Base-by-base conservation (phyloP, 2,329 filamentous ascomycete genomes). In the Cyphellophora europaea region DNA sequence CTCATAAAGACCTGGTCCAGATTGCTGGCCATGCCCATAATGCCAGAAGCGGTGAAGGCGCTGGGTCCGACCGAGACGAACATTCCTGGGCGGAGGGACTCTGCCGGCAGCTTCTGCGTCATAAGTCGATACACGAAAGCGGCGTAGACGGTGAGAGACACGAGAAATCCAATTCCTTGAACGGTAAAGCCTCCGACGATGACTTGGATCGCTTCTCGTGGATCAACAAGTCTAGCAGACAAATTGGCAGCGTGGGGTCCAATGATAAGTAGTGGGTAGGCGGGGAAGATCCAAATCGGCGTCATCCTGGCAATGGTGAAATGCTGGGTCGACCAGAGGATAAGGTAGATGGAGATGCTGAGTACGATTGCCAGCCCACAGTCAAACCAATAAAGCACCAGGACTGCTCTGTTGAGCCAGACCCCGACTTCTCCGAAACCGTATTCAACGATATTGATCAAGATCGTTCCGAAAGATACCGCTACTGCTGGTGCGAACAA, bases 111-210 rank as follows among this genome's bases (percentile, higher is more conserved):
- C 50, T 91, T 91, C 51, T 89, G 82, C 0, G 84, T 89, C 84
- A 91, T 91, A 17, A 93, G 69, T 18, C 85, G 75, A 54, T 91
- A 91, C 32, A 93, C 74, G 53, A 88, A 91, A 32, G 85, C 82
- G 1, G 81, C 75, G 43, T 86, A 87, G 16, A 93, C 82, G 79
- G 88, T 88, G 39, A 89, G 70, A 0, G 70, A 71, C 28, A 79
- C 69, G 44, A 79, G 54, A 49, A 78, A 79, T 2, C 74, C 75
- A 32, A 77, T 71, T n/a, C 74, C 74, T 53, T 79, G 75, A 21
- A 78, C 67, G 3, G 73, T 66, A 37, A 67, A 70, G 8, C 73
- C 75, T 5, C 71, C 72, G 25, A 79, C 56, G 19, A 79, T 71
- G 38, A 79, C 68, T 3, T 60, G 55, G n/a, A 78, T 58, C 1